Evolutionary conservation across 2,329 filamentous ascomycete genomes (phyloP), one percentile per base, ranked within the genome.

Genomic region (Fusarium siculi): DNA sequence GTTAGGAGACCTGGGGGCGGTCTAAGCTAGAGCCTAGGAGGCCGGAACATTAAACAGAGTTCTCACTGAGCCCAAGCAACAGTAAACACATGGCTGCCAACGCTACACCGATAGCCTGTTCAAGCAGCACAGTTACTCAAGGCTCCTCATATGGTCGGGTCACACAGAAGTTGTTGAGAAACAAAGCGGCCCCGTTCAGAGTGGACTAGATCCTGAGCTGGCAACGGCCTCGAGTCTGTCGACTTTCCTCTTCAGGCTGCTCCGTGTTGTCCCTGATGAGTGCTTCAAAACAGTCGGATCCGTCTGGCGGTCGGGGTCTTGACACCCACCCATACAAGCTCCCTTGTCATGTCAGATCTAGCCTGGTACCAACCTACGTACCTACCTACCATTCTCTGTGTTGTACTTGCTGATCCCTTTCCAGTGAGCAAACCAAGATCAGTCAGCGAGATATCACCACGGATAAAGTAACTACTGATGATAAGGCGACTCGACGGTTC

Each of bases 401-500:
- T 32, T n/a, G 28, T n/a, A 39, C 40, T 34, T 10, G 40, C 18
- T 47, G 40, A 57, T 47, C 23, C 18, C 42, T 44, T 42, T 30
- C n/a, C 21, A 19, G 49, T 25, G 9, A 46, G 28, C 16, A 42
- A 25, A 36, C 36, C n/a, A n/a, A 53, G n/a, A 11, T 39, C 67
- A 55, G 34, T 49, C 36, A 39, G 43, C 40, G 42, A 40, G 39
- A 70, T 52, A 63, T 50, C 43, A 28, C 50, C 68, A 55, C 36
- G 44, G 52, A 32, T 46, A 21, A 53, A 36, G 34, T 28, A 28
- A 28, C 25, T 28, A 42, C 25, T 63, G 49, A 42, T 61, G 74
- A 76, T 76, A 77, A 77, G 56, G 74, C 50, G 56, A 52, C 47
- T 50, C 57, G 42, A 37, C 53, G 52, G 37, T 58, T 60, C 28